Evolutionary conservation across 2,329 filamentous ascomycete species (phyloP).

Genomic region (Nemania sp.): DNA sequence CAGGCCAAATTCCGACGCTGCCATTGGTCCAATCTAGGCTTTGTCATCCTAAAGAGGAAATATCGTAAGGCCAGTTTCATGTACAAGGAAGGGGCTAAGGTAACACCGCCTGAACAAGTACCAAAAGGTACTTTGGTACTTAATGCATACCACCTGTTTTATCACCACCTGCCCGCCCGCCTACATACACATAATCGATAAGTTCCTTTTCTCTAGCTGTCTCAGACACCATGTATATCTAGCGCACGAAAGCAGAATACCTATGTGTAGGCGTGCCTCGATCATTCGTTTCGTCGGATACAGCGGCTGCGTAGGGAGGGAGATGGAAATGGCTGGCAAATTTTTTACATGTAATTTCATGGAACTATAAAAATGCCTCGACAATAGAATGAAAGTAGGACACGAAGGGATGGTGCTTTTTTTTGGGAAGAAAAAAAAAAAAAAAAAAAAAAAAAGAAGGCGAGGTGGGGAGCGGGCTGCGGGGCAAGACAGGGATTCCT

Average conservation of each 20-base stretch:
- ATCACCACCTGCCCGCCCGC: not conserved
- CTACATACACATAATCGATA: constrained; percentile 30
- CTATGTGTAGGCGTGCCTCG: not conserved
- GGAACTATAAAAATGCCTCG: constrained; percentile 35
- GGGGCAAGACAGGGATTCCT: constrained; percentile 43
- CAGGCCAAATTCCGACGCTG: constrained; percentile 6
- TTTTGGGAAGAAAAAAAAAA: constrained; percentile 33
- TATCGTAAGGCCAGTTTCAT: constrained; percentile 31
- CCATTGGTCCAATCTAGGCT: constrained; percentile 31
- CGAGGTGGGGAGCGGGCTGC: constrained; percentile 38
- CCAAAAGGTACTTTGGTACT: constrained; percentile 20
- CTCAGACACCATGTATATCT: too few species aligned
- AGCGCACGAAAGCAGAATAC: not conserved
- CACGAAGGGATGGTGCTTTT: constrained; percentile 29
- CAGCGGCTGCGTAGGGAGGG: not conserved
- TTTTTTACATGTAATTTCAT: constrained; percentile 15
- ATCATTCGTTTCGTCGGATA: not conserved
- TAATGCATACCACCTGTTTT: constrained; percentile 10
- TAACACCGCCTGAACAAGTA: constrained; percentile 15
- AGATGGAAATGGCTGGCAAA: constrained; percentile 16
- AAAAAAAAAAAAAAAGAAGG: constrained; percentile 41
- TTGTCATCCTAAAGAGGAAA: constrained; percentile 39
- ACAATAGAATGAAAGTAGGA: constrained; percentile 6
- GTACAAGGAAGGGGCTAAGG: constrained; percentile 34
- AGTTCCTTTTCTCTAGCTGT: constrained; percentile 11